These are phyloP conservation scores for Psilocybe subaeruginosa DNA, from an alignment of 768 basidiomycete genomes.

Conservation along the genomic window DNA sequence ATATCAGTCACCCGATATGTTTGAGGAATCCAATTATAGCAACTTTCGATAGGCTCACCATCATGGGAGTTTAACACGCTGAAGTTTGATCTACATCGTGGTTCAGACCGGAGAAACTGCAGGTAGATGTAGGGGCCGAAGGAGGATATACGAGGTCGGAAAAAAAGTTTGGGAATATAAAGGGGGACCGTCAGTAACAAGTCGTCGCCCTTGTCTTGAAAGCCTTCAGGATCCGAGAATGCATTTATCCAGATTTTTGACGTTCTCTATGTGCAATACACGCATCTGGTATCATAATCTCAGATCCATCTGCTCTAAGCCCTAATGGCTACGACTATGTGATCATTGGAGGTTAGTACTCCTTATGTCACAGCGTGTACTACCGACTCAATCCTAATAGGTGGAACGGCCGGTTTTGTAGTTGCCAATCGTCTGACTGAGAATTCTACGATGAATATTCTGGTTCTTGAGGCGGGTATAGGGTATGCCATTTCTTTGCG, in stretches of 20 bases:
- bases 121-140: too few species aligned
- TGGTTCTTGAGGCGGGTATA: constrained; percentile 56
- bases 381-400: constrained; percentile 16
- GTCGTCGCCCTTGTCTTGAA: too few species aligned
- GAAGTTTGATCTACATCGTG: too few species aligned
- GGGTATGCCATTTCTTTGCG: neutral
- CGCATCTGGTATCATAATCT: neutral
- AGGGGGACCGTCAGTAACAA: too few species aligned
- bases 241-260: neutral
- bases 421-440: constrained; percentile 58
- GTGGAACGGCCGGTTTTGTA: constrained; percentile 58
- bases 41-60: too few species aligned
- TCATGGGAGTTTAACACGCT: too few species aligned
- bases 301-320: neutral
- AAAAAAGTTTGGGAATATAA: too few species aligned
- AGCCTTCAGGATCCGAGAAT: too few species aligned
- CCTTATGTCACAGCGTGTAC: neutral
- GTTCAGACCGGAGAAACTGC: too few species aligned
- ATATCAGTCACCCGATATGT: too few species aligned
- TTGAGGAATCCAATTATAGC: too few species aligned
- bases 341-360: constrained; percentile 18
- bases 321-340: constrained; percentile 13
- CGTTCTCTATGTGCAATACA: neutral
- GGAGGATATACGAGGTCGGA: too few species aligned
- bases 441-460: constrained; percentile 46